Conservation (phyloP, 331 rosid species). For the Stylosanthes scabra region DNA sequence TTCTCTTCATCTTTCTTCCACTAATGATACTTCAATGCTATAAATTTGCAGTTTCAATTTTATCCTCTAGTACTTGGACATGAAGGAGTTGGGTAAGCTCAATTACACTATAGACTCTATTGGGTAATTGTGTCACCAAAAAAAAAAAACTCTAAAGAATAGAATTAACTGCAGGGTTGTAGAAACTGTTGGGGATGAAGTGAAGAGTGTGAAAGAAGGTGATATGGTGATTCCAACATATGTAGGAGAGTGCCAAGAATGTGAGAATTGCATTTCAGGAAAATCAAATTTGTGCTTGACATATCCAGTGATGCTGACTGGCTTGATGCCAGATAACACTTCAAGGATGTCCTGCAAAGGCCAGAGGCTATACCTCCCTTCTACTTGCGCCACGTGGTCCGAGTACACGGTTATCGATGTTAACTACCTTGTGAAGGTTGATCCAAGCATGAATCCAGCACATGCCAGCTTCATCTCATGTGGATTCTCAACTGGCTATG, state of each 20-base stretch:
- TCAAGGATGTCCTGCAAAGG: constrained; percentile 54
- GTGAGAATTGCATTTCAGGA: constrained; percentile 60
- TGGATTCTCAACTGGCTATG: no score
- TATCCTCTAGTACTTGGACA: constrained; percentile 63
- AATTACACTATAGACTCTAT: background rate
- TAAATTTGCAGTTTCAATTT: constrained; percentile 45
- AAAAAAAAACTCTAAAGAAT: background rate
- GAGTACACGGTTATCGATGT: constrained; percentile 11
- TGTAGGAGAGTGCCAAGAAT: constrained; percentile 58
- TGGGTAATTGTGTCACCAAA: background rate
- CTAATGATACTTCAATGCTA: background rate
- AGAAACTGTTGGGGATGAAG: constrained; percentile 56
- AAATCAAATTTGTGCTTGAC: constrained; percentile 57
- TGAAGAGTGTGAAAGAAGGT: constrained; percentile 46
- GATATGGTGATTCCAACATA: constrained; percentile 58
- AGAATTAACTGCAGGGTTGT: constrained; percentile 44
- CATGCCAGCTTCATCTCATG: no score
- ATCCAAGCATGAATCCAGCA: no score
- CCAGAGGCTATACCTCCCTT: constrained; percentile 44
- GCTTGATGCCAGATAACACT: constrained; percentile 53
- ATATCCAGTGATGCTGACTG: constrained; percentile 41
- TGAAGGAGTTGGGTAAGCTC: constrained; percentile 66
- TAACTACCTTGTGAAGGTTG: no score
- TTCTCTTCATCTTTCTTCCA: no score
- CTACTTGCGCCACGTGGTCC: constrained; percentile 61